A percentile compares a stretch with the other conserved stretches of the same genome.
Conservation (phyloP, 305 asterid genomes). For the Fraxinus nigra region DNA sequence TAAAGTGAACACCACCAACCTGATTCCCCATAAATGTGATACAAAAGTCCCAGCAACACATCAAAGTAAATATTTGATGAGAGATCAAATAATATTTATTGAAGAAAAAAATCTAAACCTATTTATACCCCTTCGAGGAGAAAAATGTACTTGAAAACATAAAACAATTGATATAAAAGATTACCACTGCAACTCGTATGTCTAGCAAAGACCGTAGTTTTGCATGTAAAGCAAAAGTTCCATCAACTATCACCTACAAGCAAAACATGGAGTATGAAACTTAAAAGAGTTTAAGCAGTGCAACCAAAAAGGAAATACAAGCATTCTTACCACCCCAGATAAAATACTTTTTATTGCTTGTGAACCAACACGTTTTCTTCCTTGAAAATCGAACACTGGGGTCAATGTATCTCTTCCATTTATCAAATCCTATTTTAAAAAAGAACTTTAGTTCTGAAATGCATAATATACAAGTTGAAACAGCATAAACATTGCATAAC, state of each 20-base stretch:
- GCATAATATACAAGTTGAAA: constrained; percentile 11
- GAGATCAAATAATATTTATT: neutral
- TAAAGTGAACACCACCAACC: constrained; percentile 99
- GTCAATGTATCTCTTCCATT: constrained; percentile 65
- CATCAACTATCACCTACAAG: constrained; percentile 86
- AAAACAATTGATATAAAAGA: neutral
- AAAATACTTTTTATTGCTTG: constrained; percentile 55
- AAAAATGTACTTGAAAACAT: constrained; percentile 10
- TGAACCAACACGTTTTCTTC: constrained; percentile 69
- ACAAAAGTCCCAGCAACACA: constrained; percentile 22
- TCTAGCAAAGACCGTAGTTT: constrained; percentile 93
- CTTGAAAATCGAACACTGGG: constrained; percentile 88
- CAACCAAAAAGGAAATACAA: constrained; percentile 7
- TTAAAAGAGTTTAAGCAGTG: constrained; percentile 8
- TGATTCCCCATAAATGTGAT: constrained; percentile 36
- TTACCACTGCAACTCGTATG: constrained; percentile 99
- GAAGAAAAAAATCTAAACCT: neutral
- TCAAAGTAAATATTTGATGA: constrained; percentile 17
- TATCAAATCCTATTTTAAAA: constrained; percentile 66
- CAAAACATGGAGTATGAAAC: constrained; percentile 23
- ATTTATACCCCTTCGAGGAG: neutral
- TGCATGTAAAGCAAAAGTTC: constrained; percentile 89
- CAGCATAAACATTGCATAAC: neutral
- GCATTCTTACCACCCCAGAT: constrained; percentile 81
- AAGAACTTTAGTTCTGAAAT: constrained; percentile 17